These are phyloP conservation scores for Micractinium sp. DNA, from an alignment of 139 green algal genomes.

Conservation along the genomic window DNA sequence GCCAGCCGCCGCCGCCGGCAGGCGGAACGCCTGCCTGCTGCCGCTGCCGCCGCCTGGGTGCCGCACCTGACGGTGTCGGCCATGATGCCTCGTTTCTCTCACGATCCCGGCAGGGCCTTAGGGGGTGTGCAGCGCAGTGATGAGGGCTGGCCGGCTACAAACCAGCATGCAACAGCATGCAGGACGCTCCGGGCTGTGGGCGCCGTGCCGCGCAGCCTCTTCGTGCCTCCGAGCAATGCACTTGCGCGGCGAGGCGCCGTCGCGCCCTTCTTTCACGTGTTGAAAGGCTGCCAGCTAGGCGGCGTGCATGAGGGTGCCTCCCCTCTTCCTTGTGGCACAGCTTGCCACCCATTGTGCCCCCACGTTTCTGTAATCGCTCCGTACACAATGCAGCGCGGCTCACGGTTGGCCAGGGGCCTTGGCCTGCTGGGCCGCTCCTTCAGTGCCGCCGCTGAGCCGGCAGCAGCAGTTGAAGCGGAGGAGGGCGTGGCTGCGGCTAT, in stretches of 20 bases:
- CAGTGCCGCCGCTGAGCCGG: constrained; percentile 24
- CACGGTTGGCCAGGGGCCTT: background rate
- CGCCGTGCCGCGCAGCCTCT: no score
- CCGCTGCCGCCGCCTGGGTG: no score
- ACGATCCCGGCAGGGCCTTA: background rate
- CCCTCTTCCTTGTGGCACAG: no score
- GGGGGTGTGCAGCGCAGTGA: background rate
- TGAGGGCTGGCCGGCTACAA: background rate
- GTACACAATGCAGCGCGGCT: background rate
- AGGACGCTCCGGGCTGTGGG: background rate
- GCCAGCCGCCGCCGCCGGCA: background rate
- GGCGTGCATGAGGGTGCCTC: background rate
- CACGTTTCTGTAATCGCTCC: no score
- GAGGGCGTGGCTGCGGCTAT: constrained; percentile 20
- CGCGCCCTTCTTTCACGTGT: no score
- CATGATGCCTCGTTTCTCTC: constrained; percentile 26
- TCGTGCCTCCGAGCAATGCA: no score
- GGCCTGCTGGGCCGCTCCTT: constrained; percentile 10
- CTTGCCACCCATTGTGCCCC: no score
- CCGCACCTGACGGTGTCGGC: constrained; percentile 58
- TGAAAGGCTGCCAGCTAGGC: background rate
- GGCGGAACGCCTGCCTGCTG: no score
- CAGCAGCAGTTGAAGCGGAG: background rate
- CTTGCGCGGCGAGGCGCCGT: no score
- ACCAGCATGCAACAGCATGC: constrained; percentile 2